Base-by-base conservation (phyloP, 1,139 yeast species). In the Pichiaceae sp. region DNA sequence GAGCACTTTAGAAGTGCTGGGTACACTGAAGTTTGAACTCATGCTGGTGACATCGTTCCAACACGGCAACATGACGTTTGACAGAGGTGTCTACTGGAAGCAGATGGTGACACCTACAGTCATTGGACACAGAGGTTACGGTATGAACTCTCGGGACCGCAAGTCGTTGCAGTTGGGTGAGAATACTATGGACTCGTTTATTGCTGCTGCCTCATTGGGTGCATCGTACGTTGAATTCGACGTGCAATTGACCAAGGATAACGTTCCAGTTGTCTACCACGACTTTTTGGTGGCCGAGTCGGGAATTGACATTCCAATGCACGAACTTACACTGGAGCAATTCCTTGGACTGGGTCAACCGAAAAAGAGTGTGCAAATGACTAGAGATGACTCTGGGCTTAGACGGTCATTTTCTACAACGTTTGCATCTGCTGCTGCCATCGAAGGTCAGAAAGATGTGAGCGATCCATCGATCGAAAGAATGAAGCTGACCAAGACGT, bases 291-390 rank as follows among this genome's bases (percentile, higher is more conserved):
- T 91, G 31, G 95, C 96, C 2, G 97, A 91, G 57, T 79, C 95
- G 3, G 98, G 98, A 11, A 87, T 85, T 38, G 98, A 91, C 62
- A 81, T 89, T 36, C 97, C 97, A 3, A 89, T 91, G 95, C 96
- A 89, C 59, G 76, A 83, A 17, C 65, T 91, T 51, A 89, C 97
- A 0, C 68, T 81, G 24, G 97, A 91, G 54, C 97, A 91, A 57
- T 91, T 91, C 50, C 63, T 87, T 58, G 76, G 78, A 24, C 69
- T 85, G 48, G 77, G 74, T 43, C 57, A 57, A 21, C 46, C 52
- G 16, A 54, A 43, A 29, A 51, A 40, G 35, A 38, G 32, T 21
- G 52, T 51, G 14, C 38, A 42, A 23, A 48, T 48, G 34, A 45
- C 54, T 20, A 45, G 50, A 21, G 63, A 59, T 42, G 64, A 59